Base-by-base conservation (phyloP, 805 yeast genomes). In the Pichia paraexigua region DNA sequence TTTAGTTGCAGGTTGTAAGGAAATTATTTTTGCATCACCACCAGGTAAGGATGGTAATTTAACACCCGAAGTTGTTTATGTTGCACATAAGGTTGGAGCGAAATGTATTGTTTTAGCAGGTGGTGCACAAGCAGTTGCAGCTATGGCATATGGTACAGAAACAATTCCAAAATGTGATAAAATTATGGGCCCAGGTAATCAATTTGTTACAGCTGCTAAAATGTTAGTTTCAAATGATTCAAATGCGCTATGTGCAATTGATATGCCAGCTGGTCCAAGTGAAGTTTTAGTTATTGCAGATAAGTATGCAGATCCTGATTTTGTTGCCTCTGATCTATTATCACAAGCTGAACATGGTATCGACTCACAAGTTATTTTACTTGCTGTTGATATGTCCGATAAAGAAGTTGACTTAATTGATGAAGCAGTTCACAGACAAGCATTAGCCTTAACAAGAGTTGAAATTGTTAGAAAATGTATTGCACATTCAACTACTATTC, bases 221-320 rank as follows among this genome's bases (percentile, higher is more conserved):
- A 94, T 94, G 99, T 74, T 85, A 65, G 94, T 95, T 48, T 94
- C 92, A 62, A 95, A 94, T 63, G 99, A 94, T 65, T 87, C 97
- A 1, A 85, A 84, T 56, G 98, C 99, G 9, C 73, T 91, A 63
- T 94, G 97, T 65, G 87, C 96, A 18, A 94, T 94, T 60, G 99
- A 94, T 69, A 92, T 94, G 98, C 99, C 99, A 47, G 99, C 99
- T 25, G 99, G 99, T 11, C 99, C 99, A 28, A 87, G 96, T 48
- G 99, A 94, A 71, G 99, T 94, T 24, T 75, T 94, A 53, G 99
- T 92, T n/a, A 75, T 94, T 60, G 96, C 96, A 46, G 99, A 94
- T 67, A 79, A 75, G 53, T 64, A 77, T 45, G 88, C 97, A 13
- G 96, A 90, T 69, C 92, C 95, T 24, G 96, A 90, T 63, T 94